Evolutionary conservation across 2,329 filamentous ascomycete species (phyloP).

Genomic region (Talaromyces sp.): DNA sequence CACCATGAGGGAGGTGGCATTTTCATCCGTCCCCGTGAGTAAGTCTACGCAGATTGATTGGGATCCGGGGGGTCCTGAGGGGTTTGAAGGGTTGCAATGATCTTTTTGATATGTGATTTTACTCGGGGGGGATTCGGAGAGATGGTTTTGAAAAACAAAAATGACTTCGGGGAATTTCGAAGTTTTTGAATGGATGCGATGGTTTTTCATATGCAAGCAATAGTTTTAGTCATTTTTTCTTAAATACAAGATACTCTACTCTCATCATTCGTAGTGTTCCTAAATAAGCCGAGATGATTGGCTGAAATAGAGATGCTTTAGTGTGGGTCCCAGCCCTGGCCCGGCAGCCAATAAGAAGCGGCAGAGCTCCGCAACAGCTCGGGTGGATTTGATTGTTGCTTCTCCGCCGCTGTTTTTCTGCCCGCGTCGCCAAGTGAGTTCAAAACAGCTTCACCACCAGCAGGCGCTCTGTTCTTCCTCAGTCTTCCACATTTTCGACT

Average conservation of each 20-base stretch:
- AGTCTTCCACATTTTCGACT: slow-evolving; percentile 11
- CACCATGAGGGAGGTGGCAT: slow-evolving; percentile 8
- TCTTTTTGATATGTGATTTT: too few species aligned
- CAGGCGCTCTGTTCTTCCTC: slow-evolving; percentile 20
- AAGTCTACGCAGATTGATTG: background rate
- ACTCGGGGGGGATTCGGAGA: background rate
- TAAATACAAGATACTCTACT: background rate
- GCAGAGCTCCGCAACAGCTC: slow-evolving; percentile 13
- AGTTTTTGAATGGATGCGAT: too few species aligned
- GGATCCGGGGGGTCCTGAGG: background rate
- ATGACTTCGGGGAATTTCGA: too few species aligned
- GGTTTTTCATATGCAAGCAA: too few species aligned
- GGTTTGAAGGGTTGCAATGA: too few species aligned
- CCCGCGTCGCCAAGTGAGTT: slow-evolving; percentile 22
- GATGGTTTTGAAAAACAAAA: background rate
- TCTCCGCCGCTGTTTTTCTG: slow-evolving; percentile 25
- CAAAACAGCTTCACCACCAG: slow-evolving; percentile 14
- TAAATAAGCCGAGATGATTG: background rate
- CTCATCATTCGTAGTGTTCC: background rate
- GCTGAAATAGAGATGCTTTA: background rate
- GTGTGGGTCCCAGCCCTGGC: background rate
- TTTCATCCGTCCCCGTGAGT: background rate
- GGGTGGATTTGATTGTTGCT: slow-evolving; percentile 26
- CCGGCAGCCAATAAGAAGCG: background rate
- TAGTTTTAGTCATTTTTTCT: background rate